phyloP scores from a whole-genome alignment of 208 protist species.

The Blechomonas ayalai region DNA sequence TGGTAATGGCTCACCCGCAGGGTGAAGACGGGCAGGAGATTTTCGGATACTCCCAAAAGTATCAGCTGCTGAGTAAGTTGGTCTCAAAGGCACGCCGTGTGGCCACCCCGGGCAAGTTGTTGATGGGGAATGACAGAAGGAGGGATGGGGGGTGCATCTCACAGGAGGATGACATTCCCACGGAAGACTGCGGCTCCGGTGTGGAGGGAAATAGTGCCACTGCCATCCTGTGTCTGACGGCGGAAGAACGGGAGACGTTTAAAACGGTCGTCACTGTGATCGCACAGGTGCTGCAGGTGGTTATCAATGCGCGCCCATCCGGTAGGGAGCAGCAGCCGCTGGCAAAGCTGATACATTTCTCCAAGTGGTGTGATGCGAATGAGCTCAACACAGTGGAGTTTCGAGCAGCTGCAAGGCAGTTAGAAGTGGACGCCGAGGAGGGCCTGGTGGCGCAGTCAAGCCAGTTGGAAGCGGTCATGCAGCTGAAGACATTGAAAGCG shows the following conservation, averaged over 20 bases:
- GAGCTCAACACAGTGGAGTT: too few relatives aligned
- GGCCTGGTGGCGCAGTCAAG: slow-evolving; percentile 33
- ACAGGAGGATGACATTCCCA: neutral
- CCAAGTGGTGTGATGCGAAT: slow-evolving; percentile 40
- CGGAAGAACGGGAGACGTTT: slow-evolving; percentile 29
- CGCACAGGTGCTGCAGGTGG: slow-evolving; percentile 19
- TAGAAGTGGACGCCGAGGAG: slow-evolving; percentile 29
- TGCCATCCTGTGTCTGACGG: slow-evolving; percentile 7
- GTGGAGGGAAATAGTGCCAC: neutral
- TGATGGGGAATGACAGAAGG: neutral
- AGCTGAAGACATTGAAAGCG: slow-evolving; percentile 44
- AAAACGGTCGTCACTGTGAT: slow-evolving; percentile 13
- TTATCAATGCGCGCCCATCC: slow-evolving; percentile 15
- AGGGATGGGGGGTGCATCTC: neutral
- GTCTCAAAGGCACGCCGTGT: slow-evolving; percentile 71
- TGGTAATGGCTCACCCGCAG: slow-evolving; percentile 4
- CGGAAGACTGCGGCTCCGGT: neutral
- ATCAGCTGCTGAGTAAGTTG: slow-evolving; percentile 71
- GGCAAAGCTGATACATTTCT: slow-evolving; percentile 41
- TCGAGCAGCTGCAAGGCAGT: slow-evolving; percentile 7
- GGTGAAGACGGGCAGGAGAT: slow-evolving; percentile 3
- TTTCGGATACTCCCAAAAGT: slow-evolving; percentile 40
- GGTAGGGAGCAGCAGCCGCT: slow-evolving; percentile 36
- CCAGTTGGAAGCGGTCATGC: slow-evolving; percentile 73
- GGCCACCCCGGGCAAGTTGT: slow-evolving; percentile 5